Evolutionary conservation across 495 filamentous ascomycete genomes (phyloP).

Genomic region (Chaetomium cochliodes): DNA sequence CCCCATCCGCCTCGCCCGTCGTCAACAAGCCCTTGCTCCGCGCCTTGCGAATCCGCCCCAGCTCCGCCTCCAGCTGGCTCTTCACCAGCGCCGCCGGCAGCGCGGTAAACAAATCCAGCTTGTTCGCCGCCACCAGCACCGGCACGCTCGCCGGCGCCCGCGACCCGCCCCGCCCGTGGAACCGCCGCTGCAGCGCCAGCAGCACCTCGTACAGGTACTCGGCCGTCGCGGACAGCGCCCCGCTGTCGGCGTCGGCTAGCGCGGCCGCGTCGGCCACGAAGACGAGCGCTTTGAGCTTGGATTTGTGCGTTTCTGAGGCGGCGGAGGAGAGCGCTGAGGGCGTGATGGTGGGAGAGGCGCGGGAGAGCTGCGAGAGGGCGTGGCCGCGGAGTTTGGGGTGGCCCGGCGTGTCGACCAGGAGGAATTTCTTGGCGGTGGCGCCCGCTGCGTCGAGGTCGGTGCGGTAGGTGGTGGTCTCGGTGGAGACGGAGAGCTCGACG

Average conservation of each 20-base stretch:
- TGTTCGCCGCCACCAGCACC: conserved; percentile 86
- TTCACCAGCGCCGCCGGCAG: conserved; percentile 76
- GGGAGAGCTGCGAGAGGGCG: conserved; percentile 53
- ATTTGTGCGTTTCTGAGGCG: conserved; percentile 47
- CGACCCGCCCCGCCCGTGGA: conserved; percentile 52
- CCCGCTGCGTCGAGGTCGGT: conserved; percentile 52
- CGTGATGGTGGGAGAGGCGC: conserved; percentile 60
- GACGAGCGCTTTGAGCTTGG: conserved; percentile 70
- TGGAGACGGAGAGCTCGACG: conserved; percentile 70
- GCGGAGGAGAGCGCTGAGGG: conserved; percentile 51
- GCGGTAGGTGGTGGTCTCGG: conserved; percentile 56
- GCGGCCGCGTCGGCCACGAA: conserved; percentile 85
- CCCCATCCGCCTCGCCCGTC: conserved; percentile 63
- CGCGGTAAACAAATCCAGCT: conserved; percentile 92
- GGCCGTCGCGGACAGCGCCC: conserved; percentile 40
- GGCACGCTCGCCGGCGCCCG: conserved; percentile 63
- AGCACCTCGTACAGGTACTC: conserved; percentile 82
- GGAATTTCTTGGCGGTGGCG: conserved; percentile 64
- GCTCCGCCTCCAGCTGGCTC: conserved; percentile 73
- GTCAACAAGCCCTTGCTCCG: conserved; percentile 80
- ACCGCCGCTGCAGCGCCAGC: conserved; percentile 73
- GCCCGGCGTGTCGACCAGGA: conserved; percentile 84
- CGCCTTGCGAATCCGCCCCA: conserved; percentile 73
- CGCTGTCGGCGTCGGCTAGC: conserved; percentile 54
- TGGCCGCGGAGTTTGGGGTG: conserved; percentile 85